These are phyloP conservation scores for Tolypocladium ophioglossoides DNA, from an alignment of 2,329 filamentous ascomycete genomes.

Conservation along the genomic window DNA sequence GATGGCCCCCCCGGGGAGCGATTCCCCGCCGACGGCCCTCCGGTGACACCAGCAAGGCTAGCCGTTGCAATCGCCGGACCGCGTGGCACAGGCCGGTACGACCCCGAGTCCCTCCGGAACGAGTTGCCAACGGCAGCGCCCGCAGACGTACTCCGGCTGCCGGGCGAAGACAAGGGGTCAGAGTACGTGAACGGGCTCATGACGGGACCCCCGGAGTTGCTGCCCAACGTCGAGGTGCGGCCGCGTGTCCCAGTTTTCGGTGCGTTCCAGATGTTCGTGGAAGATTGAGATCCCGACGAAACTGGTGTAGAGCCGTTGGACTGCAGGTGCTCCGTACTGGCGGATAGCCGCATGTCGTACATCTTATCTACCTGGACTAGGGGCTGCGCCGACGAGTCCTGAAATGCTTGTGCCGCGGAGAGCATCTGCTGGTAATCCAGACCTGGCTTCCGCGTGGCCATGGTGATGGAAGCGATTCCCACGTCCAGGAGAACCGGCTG, in stretches of 20 bases:
- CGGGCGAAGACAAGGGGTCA: constrained; percentile 28
- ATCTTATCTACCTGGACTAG: constrained; percentile 43
- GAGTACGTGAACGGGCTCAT: constrained; percentile 27
- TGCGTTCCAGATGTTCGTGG: constrained; percentile 19
- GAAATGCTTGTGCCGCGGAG: constrained; percentile 12
- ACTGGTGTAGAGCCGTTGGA: constrained; percentile 24
- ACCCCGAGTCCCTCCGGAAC: constrained; percentile 18
- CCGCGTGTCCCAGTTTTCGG: constrained; percentile 17
- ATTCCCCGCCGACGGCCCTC: constrained; percentile 9
- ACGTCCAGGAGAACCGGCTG: constrained; percentile 88
- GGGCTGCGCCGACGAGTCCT: constrained; percentile 11
- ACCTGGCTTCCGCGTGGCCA: constrained; percentile 58
- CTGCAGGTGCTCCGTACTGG: constrained; percentile 63
- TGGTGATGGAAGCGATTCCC: constrained; percentile 79
- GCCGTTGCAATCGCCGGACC: constrained; percentile 6
- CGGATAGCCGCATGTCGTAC: constrained; percentile 67
- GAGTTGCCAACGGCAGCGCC: constrained; percentile 22
- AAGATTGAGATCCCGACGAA: constrained; percentile 21
- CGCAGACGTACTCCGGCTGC: constrained; percentile 34
- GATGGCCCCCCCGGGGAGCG: constrained; percentile 10
- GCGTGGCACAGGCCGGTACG: constrained; percentile 13
- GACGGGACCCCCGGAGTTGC: constrained; percentile 9
- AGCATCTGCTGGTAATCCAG: constrained; percentile 26
- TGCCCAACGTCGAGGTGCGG: constrained; percentile 20
- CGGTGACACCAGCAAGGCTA: constrained; percentile 5